These are phyloP conservation scores for Dicorynia guianensis DNA, from an alignment of 306 rosid species.

Conservation along the genomic window DNA sequence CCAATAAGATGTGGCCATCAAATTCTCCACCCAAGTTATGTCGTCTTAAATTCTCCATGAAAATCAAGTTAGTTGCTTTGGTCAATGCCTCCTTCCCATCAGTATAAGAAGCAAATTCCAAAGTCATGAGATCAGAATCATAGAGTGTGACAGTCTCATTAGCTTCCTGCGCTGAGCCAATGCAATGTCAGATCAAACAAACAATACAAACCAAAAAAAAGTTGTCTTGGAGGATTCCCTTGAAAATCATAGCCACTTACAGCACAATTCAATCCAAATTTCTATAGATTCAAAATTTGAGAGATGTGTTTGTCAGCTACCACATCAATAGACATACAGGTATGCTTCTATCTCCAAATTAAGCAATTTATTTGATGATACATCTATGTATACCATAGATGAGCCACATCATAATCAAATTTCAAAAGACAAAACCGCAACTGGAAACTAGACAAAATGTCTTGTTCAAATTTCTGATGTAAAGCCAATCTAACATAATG, in stretches of 20 bases:
- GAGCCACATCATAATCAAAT: neutral
- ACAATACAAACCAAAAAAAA: conserved; percentile 4
- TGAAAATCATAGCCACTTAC: conserved; percentile 1
- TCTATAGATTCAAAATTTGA: conserved; percentile 2
- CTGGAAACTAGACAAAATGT: conserved; percentile 1
- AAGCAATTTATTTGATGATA: conserved; percentile 21
- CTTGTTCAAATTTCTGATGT: conserved; percentile 11
- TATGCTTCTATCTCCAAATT: conserved; percentile 1
- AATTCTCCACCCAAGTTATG: conserved; percentile 51
- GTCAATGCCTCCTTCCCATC: conserved; percentile 86
- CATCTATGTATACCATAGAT: conserved; percentile 7
- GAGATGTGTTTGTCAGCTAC: neutral
- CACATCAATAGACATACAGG: neutral
- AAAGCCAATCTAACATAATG: conserved; percentile 20
- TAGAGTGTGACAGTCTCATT: conserved; percentile 42
- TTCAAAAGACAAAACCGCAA: conserved; percentile 1
- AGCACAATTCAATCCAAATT: conserved; percentile 26
- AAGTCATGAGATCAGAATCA: conserved; percentile 52
- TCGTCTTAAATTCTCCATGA: conserved; percentile 56
- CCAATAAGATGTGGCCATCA: conserved; percentile 52
- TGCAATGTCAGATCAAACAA: conserved; percentile 44
- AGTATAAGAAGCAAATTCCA: conserved; percentile 70
- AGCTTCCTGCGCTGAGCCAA: conserved; percentile 58
- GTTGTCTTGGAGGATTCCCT: neutral
- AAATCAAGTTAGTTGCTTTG: conserved; percentile 80